A percentile compares a stretch with the other conserved stretches of the same genome.
These are phyloP conservation scores for Hydrangea macrophylla DNA, from an alignment of 148 eudicot species.

Conservation along the genomic window DNA sequence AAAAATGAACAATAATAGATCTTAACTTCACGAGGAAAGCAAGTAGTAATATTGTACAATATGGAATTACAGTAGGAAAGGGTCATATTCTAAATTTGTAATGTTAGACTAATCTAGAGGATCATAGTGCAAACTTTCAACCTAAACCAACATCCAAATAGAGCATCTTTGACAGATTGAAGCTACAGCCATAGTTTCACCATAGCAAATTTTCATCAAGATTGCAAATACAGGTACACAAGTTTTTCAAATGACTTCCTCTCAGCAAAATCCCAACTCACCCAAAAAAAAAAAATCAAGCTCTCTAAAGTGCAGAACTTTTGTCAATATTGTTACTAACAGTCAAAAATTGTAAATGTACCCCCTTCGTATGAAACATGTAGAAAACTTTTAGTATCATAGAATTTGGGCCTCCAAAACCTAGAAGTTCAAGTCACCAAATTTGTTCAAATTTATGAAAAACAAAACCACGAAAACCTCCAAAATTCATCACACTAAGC, in stretches of 20 bases:
- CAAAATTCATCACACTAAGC: background rate
- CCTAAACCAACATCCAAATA: background rate
- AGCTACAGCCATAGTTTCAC: background rate
- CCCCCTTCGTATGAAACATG: background rate
- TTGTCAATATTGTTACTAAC: no score
- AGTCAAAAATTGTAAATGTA: no score
- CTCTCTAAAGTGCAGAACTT: no score
- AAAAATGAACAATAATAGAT: background rate
- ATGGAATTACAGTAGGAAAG: background rate
- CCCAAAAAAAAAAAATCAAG: no score
- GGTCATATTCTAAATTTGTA: background rate
- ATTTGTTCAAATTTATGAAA: background rate
- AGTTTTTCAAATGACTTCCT: background rate
- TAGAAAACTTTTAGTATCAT: background rate
- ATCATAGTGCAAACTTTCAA: background rate
- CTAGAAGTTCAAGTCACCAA: background rate
- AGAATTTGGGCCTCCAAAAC: background rate
- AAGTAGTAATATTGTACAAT: no score
- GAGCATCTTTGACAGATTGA: background rate
- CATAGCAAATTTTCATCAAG: background rate
- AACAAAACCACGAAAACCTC: background rate
- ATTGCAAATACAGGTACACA: background rate
- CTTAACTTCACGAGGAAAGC: background rate
- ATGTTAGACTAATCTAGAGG: background rate
- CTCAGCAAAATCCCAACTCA: no score